Base-by-base conservation (phyloP, 169 alveolate genomes). In the Pseudocohnilembus persalinus region DNA sequence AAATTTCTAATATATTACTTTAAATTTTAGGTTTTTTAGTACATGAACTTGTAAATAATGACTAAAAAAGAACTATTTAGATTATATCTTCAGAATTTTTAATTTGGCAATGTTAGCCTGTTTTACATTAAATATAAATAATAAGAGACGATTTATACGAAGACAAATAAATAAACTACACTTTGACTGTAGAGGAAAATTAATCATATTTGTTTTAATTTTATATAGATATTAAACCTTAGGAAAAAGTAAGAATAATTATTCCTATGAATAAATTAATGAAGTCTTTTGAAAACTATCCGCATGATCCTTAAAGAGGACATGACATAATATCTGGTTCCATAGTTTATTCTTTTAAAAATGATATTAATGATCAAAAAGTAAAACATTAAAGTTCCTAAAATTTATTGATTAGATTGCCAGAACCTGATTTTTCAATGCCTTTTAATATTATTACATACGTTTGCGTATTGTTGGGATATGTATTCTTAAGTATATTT, bases 241-340 rank as follows among this genome's bases (percentile, higher is more conserved):
- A 29, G 28, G 29, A 79, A 63, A 73, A 34, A 49, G 63, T 79
- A 20, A n/a, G 64, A 15, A 34, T 79, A 35, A 49, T 64, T n/a
- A 79, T 79, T 29, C 84, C 84, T 6, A 49, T 80, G 16, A 74
- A 31, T 20, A 86, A 86, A 81, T 74, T 68, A 73, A 32, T 86
- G 68, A 86, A 86, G 29, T 63, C 81, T 29, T 86, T 85, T 63
- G 90, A 85, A 80, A 83, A 85, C 63, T 86, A 81, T 74, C 83
- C 83, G 29, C 82, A 86, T 32, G 90, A 86, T 86, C 90, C 87
- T 31, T 49, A 86, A 75, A 86, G 90, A 81, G 87, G 90, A 72
- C 82, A 85, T 4, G 90, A 85, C 30, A 79, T 85, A 27, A 85
- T 85, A 29, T 65, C 87, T 31, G 63, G 75, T 20, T 85, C 90